Conservation (phyloP, 441 rosid species). For the Melianthus villosus region DNA sequence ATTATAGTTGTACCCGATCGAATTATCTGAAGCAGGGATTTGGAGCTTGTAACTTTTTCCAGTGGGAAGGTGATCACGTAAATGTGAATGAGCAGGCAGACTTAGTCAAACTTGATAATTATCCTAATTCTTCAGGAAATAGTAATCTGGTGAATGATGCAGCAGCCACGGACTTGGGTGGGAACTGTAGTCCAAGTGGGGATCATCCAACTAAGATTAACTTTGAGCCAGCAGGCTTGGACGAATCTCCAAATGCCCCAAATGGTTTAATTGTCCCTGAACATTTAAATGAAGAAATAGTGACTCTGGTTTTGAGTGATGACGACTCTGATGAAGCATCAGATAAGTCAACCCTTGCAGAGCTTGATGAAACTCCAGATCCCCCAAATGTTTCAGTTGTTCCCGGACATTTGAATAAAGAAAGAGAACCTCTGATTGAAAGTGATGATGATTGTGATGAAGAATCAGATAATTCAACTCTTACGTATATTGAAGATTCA, state of each 20-base stretch:
- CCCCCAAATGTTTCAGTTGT: not conserved
- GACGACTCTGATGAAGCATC: too few relatives aligned
- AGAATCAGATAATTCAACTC: too few relatives aligned
- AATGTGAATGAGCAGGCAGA: not conserved
- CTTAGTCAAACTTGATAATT: not conserved
- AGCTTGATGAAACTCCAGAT: not conserved
- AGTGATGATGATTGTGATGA: too few relatives aligned
- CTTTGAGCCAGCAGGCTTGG: not conserved
- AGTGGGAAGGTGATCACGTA: slow-evolving; percentile 9
- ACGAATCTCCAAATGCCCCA: not conserved
- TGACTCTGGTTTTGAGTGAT: too few relatives aligned
- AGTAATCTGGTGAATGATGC: not conserved
- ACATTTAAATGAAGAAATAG: not conserved
- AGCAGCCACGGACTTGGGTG: not conserved
- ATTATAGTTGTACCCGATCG: not conserved
- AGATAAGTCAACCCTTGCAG: too few relatives aligned
- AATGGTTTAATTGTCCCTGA: not conserved
- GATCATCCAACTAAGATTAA: not conserved
- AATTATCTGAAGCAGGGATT: slow-evolving; percentile 11
- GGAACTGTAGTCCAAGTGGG: not conserved
- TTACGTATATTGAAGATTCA: too few relatives aligned
- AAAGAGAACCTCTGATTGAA: not conserved
- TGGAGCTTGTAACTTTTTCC: slow-evolving; percentile 18
- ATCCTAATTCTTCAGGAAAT: not conserved
- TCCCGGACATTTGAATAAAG: not conserved